Evolutionary conservation across 2,329 filamentous ascomycete species (phyloP), one percentile per base, ranked within the genome.

Genomic region (Alternaria sp.): DNA sequence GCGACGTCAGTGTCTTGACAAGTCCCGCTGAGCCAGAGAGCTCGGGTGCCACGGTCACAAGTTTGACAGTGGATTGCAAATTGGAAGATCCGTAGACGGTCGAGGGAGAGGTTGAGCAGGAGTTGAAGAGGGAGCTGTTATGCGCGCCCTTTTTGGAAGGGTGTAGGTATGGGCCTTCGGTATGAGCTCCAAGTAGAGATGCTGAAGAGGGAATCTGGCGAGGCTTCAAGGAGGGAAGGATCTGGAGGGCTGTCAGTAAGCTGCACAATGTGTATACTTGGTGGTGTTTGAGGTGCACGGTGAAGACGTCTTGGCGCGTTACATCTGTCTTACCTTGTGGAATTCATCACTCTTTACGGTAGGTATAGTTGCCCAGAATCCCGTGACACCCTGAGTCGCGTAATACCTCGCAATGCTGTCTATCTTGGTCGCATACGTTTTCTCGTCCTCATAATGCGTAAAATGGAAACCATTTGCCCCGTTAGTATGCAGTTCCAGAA

Each of bases 401-500:
- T 85, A 81, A 64, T 83, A 82, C 33, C 72, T 69, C 3, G 82
- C 80, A n/a, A 82, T 78, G 31, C 78, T 77, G 21, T 80, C 73
- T 28, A 86, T 71, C 44, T 81, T 80, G 8, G 68, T 67, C 37
- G 66, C 66, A 69, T 84, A 85, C 56, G 72, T 73, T 34, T 70
- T 61, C 23, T 75, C 68, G 44, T 83, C 72, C 5, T 79, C 72
- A 59, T 80, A 83, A 56, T 82, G 79, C 2, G 83, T 83, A 57
- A 85, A 86, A 64, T 85, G 83, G 51, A 85, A 84, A 2, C 82
- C 83, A 68, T 80, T 78, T 48, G 80, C 72, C 51, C 82, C 82
- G 65, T 86, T 86, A 1, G 82, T 85, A 59, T 86, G 84, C 5
- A 86, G 70, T 58, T 86, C 84, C 23, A 86, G 73, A 63, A 84